Base-by-base conservation (phyloP, 306 rosid species). In the Medicago arabica region DNA sequence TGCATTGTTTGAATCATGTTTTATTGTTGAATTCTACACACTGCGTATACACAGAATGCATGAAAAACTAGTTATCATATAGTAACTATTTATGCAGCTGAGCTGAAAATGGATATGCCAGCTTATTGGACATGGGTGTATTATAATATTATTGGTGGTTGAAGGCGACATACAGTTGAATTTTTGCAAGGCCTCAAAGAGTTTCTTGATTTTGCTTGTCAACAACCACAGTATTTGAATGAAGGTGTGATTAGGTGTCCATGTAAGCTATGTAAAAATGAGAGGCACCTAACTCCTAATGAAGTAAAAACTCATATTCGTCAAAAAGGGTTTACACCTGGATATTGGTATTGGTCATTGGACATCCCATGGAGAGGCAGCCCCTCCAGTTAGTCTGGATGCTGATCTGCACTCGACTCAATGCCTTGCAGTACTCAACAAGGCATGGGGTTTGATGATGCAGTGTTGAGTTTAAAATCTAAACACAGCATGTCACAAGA, bases 281-380 rank as follows among this genome's bases (percentile, higher is more conserved):
- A 13, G 12, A 34, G 12, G 16, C 25, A 9, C n/a, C 25, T 49
- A 63, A 16, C 62, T 41, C 71, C 2, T 0, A 43, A 47, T 1
- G 62, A 6, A 34, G 79, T 75, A 9, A 75, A 75, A 47, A 25
- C 1, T 75, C 79, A 62, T 53, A 19, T 75, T 47, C 50, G n/a
- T 12, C 18, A n/a, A 75, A 10, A 63, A 34, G 63, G 71, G 39
- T 75, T 75, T 75, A 49, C 41, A 12, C 63, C 63, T 0, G 46
- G 23, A 17, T 75, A 75, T 62, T 75, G 50, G 51, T 49, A n/a
- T n/a, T n/a, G n/a, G n/a, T n/a, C n/a, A 17, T 63, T 75, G 78
- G 11, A 5, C 59, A 7, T 67, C n/a, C 4, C 69, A 64, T 9
- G 69, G 69, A 64, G 69, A 64, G 8, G 46, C 9, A 64, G 49